Evolutionary conservation across 2,329 filamentous ascomycete genomes (phyloP).

Genomic region (Trichoderma sp.): DNA sequence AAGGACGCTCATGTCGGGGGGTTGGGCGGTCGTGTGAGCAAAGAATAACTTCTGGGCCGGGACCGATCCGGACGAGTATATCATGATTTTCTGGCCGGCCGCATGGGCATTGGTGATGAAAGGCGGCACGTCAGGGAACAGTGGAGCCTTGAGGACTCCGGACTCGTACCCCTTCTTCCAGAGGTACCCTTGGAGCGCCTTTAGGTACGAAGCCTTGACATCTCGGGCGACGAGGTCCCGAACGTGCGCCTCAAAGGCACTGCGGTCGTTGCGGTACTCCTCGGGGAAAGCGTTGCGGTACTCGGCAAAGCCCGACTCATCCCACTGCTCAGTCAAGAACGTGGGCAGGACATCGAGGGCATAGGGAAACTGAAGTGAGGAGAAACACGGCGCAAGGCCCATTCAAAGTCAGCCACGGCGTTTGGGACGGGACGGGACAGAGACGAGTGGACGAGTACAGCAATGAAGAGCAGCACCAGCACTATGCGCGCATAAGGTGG

Average conservation of each 20-base stretch:
- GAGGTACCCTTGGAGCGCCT: slow-evolving; percentile 75
- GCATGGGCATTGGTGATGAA: slow-evolving; percentile 59
- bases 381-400: slow-evolving; percentile 1
- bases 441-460: background rate
- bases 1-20: slow-evolving; percentile 57
- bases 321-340: slow-evolving; percentile 66
- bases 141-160: slow-evolving; percentile 66
- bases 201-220: slow-evolving; percentile 73
- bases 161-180: slow-evolving; percentile 73
- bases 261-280: slow-evolving; percentile 57
- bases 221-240: slow-evolving; percentile 68
- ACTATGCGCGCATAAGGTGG: slow-evolving; percentile 16
- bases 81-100: slow-evolving; percentile 60
- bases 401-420: slow-evolving; percentile 16
- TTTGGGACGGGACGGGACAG: background rate
- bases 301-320: slow-evolving; percentile 58
- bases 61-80: slow-evolving; percentile 81
- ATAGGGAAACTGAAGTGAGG: slow-evolving; percentile 66
- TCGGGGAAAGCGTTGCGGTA: slow-evolving; percentile 71
- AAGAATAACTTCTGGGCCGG: slow-evolving; percentile 80
- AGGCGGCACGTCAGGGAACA: slow-evolving; percentile 72
- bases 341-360: slow-evolving; percentile 64
- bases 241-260: slow-evolving; percentile 64
- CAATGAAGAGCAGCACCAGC: background rate
- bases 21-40: slow-evolving; percentile 58